Evolutionary conservation across 1,284 basidiomycete genomes (phyloP).

Genomic region (Blastosporella zonata): DNA sequence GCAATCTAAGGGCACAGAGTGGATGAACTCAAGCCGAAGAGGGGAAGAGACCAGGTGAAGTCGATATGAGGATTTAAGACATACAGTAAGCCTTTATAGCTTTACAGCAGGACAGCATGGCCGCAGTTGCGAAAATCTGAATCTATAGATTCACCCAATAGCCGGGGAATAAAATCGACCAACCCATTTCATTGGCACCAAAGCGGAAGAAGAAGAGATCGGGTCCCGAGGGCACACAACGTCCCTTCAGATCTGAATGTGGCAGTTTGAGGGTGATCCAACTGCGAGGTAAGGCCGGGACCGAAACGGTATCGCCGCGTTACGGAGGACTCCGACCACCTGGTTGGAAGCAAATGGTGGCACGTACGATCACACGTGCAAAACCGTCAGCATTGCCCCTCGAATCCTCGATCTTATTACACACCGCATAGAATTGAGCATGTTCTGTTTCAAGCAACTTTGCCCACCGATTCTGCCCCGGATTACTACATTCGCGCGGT

Average conservation of each 20-base stretch:
- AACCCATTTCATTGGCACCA: constrained; percentile 14
- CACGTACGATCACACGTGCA: constrained; percentile 26
- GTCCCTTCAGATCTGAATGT: constrained; percentile 23
- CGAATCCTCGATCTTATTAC: constrained; percentile 16
- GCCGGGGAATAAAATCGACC: constrained; percentile 15
- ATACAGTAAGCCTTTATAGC: constrained; percentile 10
- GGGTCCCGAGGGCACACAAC: constrained; percentile 14
- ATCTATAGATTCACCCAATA: constrained; percentile 19
- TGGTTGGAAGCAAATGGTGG: constrained; percentile 10
- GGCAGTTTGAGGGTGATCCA: constrained; percentile 22
- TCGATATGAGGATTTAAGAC: constrained; percentile 14
- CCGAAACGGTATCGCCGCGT: constrained; percentile 33
- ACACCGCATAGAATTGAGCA: constrained; percentile 16
- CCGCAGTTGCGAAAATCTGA: constrained; percentile 16
- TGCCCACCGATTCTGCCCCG: constrained; percentile 19
- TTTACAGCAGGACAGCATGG: constrained; percentile 15
- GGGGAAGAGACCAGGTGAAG: constrained; percentile 9
- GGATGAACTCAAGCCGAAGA: constrained; percentile 13
- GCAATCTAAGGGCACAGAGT: constrained; percentile 17
- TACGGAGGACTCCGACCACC: constrained; percentile 17
- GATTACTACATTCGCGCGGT: constrained; percentile 16
- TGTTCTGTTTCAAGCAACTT: constrained; percentile 20
- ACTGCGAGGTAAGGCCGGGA: constrained; percentile 28
- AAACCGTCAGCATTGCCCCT: constrained; percentile 15
- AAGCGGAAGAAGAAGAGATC: constrained; percentile 21